Base-by-base conservation (phyloP, 768 basidiomycete genomes). In the Lentinula raphanica region DNA sequence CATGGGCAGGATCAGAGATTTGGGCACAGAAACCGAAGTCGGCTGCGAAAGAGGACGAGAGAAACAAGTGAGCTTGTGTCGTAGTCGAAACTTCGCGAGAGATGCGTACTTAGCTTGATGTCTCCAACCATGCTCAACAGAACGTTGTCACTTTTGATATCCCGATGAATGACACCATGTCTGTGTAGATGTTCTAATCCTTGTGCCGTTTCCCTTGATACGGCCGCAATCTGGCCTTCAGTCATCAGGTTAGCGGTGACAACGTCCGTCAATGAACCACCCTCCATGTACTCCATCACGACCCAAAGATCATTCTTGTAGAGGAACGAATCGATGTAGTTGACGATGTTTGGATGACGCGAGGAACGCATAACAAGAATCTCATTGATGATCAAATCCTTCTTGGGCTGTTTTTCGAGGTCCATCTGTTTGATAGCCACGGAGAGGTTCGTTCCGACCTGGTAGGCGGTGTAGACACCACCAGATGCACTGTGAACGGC, bases 391-490 rank as follows among this genome's bases (percentile, higher is more conserved):
- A 99, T 98, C 50, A 99, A 81, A 69, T 98, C 96, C 74, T 98
- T 98, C 81, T 98, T 98, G 40, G 97, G 97, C 67, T 98, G 97
- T 76, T 98, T 97, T 73, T 98, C 95, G 29, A 99, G 81, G 78
- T 99, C 97, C 97, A 98, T 99, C 74, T 98, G 96, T 74, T 99
- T 99, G 83, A 99, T 99, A 40, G 97, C 97, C 32, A 98, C 97
- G 11, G 86, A 90, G 31, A 92, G 66, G 72, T 97, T 96, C 29
- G 92, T 94, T 40, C 95, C 94, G 61, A 96, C 90, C 76, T 98
- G 95, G 69, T 97, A 97, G 15, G 96, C 96, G 12, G 95, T 98
- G 74, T 97, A 99, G 2, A 98, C 97, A 63, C 96, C 96, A 39
- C 97, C 96, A 19, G 92, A 96, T 15, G 97, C 96, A 59, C 94